phyloP scores from a whole-genome alignment of 176 grass and related monocot genomes.

The Phoenix roebelenii region DNA sequence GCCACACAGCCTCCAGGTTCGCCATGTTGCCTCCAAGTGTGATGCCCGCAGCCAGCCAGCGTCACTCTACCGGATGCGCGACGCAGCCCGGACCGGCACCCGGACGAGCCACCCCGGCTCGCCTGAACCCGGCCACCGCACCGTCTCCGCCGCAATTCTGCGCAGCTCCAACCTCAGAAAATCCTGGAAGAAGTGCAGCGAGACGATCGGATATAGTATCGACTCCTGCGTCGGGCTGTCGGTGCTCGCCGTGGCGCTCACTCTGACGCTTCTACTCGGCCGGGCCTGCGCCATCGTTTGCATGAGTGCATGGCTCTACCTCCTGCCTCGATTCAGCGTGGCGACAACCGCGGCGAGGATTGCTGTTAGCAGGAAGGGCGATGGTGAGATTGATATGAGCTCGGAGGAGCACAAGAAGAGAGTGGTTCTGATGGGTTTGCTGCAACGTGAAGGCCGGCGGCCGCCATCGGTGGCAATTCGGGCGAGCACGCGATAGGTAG shows the following conservation, averaged over 20 bases:
- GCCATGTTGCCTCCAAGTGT: slow-evolving; percentile 8
- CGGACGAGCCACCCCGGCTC: slow-evolving; percentile 9
- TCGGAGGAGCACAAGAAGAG: too few relatives aligned
- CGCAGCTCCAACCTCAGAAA: too few relatives aligned
- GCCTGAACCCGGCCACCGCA: not conserved
- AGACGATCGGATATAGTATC: not conserved
- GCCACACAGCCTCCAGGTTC: not conserved
- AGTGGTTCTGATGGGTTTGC: too few relatives aligned
- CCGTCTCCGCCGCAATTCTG: not conserved
- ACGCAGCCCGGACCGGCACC: slow-evolving; percentile 2
- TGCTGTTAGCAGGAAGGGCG: too few relatives aligned
- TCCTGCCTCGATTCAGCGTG: slow-evolving; percentile 8
- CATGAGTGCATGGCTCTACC: slow-evolving; percentile 20
- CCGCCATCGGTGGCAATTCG: too few relatives aligned
- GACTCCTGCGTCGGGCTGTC: slow-evolving; percentile 9
- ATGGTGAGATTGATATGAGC: too few relatives aligned
- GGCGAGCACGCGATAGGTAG: too few relatives aligned
- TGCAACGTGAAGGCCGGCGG: too few relatives aligned
- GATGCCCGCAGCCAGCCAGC: slow-evolving; percentile 1
- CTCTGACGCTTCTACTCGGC: slow-evolving; percentile 26
- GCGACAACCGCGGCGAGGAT: too few relatives aligned
- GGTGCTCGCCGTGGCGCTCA: slow-evolving; percentile 16
- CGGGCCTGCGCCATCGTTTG: slow-evolving; percentile 19
- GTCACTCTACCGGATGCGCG: slow-evolving; percentile 9
- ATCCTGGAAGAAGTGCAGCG: too few relatives aligned